Conservation (phyloP, 2,329 filamentous ascomycete species). For the Metarhizium guizhouense region DNA sequence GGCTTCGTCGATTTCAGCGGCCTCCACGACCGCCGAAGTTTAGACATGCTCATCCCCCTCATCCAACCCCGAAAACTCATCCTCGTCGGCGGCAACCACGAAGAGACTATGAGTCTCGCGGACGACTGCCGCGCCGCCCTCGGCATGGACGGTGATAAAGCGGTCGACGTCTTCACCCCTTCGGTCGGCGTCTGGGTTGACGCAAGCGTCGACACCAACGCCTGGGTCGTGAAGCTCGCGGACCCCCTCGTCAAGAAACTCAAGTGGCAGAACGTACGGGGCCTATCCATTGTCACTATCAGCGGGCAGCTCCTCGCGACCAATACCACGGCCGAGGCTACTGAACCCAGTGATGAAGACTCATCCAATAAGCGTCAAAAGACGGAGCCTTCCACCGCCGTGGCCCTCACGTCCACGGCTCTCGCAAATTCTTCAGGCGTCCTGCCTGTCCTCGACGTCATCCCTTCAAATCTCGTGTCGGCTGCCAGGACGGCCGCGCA, state of each 20-base stretch:
- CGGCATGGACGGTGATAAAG: conserved; percentile 35
- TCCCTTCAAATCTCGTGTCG: conserved; percentile 54
- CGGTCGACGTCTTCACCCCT: conserved; percentile 74
- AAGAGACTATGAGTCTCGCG: conserved; percentile 72
- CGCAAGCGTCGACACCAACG: conserved; percentile 94
- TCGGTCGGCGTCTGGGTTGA: conserved; percentile 65
- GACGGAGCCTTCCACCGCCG: conserved; percentile 26
- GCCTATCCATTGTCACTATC: conserved; percentile 84
- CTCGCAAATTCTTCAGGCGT: conserved; percentile 9
- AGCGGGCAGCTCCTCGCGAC: conserved; percentile 56
- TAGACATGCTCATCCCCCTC: conserved; percentile 90
- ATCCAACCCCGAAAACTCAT: conserved; percentile 93
- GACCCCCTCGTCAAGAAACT: conserved; percentile 76
- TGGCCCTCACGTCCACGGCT: conserved; percentile 10
- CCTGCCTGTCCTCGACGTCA: conserved; percentile 43
- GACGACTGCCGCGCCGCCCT: conserved; percentile 68
- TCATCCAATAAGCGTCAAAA: conserved; percentile 40
- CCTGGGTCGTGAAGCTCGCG: conserved; percentile 89
- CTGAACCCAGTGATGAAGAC: conserved; percentile 42
- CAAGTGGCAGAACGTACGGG: conserved; percentile 90
- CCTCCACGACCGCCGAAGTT: conserved; percentile 83
- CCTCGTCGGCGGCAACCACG: conserved; percentile 69
- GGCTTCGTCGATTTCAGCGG: conserved; percentile 89
- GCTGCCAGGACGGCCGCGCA: conserved; percentile 70
- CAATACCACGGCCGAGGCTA: conserved; percentile 27